Percentiles rank a stretch among this genome's conserved stretches.
Conservation (phyloP, 2,329 filamentous ascomycete genomes). For the Bipolaris bicolor region DNA sequence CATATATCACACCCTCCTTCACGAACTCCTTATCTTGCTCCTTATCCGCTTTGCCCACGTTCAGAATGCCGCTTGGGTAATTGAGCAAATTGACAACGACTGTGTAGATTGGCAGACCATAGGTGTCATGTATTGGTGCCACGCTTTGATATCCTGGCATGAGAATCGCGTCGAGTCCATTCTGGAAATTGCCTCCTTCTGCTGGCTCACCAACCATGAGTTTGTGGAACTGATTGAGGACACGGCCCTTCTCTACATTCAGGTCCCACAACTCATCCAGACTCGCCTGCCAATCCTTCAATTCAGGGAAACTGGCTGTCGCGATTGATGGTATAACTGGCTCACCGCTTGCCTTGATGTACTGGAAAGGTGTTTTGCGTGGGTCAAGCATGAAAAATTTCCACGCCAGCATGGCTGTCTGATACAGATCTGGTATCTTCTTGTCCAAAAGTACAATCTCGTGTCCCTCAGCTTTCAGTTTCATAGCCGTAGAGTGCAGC, state of each 20-base stretch:
- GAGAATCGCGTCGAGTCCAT: conserved; percentile 59
- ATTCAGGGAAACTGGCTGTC: conserved; percentile 38
- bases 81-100: conserved; percentile 60
- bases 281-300: conserved; percentile 39
- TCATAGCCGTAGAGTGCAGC: conserved; percentile 50
- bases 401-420: conserved; percentile 46
- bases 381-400: conserved; percentile 54
- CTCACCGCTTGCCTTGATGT: conserved; percentile 52
- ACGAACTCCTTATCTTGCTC: conserved; percentile 48
- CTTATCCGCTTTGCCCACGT: conserved; percentile 53
- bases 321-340: conserved; percentile 53
- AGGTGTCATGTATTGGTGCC: conserved; percentile 60
- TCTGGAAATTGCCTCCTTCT: conserved; percentile 27
- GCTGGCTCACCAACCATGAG: conserved; percentile 34
- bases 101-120: conserved; percentile 56
- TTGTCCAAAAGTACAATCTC: conserved; percentile 43
- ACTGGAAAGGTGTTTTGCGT: conserved; percentile 36
- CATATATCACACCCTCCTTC: conserved; percentile 36
- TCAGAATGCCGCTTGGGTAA: conserved; percentile 60
- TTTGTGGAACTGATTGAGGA: conserved; percentile 52
- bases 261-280: conserved; percentile 54
- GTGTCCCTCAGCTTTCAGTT: conserved; percentile 55
- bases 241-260: conserved; percentile 46
- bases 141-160: conserved; percentile 58
- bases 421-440: conserved; percentile 38